Conservation (phyloP, 2,329 filamentous ascomycete species). For the Rhytidhysteron rufulum region DNA sequence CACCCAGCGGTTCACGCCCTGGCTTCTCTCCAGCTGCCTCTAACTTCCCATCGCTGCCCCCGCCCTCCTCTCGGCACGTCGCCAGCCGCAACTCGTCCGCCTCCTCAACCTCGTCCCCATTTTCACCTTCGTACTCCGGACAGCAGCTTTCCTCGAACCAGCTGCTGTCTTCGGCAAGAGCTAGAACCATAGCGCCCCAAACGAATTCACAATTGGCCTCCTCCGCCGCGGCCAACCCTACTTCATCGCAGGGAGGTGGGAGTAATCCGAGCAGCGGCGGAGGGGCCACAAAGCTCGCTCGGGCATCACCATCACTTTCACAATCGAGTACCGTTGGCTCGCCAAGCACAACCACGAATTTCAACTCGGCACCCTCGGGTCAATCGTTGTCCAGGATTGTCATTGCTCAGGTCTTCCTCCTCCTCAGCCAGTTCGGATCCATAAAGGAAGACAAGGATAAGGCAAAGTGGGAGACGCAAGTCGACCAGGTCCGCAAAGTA, state of each 20-base stretch:
- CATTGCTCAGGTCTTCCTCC: conserved; percentile 89
- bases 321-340: conserved; percentile 53
- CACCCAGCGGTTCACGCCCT: conserved; percentile 48
- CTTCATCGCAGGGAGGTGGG: conserved; percentile 48
- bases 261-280: conserved; percentile 51
- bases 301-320: conserved; percentile 58
- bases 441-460: conserved; percentile 92
- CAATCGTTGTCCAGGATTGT: conserved; percentile 78
- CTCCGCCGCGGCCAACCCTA: conserved; percentile 51
- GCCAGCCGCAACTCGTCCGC: conserved; percentile 53
- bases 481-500: conserved; percentile 89
- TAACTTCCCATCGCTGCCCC: conserved; percentile 51
- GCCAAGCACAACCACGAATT: conserved; percentile 50
- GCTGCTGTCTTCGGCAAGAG: conserved; percentile 54
- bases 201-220: conserved; percentile 52
- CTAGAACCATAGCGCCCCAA: conserved; percentile 54
- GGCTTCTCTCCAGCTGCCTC: conserved; percentile 50
- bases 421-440: conserved; percentile 67
- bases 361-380: conserved; percentile 38
- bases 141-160: conserved; percentile 51
- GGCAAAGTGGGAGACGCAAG: conserved; percentile 88
- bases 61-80: conserved; percentile 46
- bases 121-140: conserved; percentile 52
- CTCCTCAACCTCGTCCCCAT: conserved; percentile 53
- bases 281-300: conserved; percentile 53